A percentile compares a stretch with the other conserved stretches of the same genome.
These are phyloP conservation scores for Dothidotthia symphoricarpi DNA, from an alignment of 2,329 filamentous ascomycete genomes.

Conservation along the genomic window DNA sequence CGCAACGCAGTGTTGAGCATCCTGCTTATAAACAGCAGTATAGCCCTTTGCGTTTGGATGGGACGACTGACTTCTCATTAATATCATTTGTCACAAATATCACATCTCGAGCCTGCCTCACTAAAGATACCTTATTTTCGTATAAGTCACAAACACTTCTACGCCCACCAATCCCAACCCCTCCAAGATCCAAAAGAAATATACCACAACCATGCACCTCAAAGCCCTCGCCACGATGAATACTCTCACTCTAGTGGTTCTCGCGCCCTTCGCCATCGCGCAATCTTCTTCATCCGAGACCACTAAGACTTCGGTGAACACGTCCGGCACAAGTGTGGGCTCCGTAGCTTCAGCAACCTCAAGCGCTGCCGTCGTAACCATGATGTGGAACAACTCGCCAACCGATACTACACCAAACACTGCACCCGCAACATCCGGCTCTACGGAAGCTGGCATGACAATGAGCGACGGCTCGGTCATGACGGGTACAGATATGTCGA, in stretches of 20 bases:
- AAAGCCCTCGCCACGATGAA: conserved; percentile 5
- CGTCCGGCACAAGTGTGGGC: no score
- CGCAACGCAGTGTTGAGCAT: background rate
- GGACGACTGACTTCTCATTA: conserved; percentile 2
- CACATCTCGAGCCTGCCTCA: conserved; percentile 17
- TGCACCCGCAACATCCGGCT: conserved; percentile 16
- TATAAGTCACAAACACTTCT: no score
- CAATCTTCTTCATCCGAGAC: conserved; percentile 7
- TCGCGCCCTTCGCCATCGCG: conserved; percentile 8
- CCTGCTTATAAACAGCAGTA: conserved; percentile 2
- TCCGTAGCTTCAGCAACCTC: conserved; percentile 7
- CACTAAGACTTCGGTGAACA: conserved; percentile 6
- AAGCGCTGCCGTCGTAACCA: conserved; percentile 13
- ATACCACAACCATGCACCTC: conserved; percentile 6
- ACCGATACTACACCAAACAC: conserved; percentile 1
- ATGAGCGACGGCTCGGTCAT: conserved; percentile 20
- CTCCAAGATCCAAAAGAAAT: no score
- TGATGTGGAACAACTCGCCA: conserved; percentile 15
- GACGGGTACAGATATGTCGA: conserved; percentile 7
- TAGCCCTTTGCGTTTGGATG: conserved; percentile 1
- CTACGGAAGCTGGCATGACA: conserved; percentile 27
- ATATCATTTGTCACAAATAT: conserved; percentile 6
- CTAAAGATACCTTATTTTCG: no score
- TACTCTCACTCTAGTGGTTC: conserved; percentile 7
- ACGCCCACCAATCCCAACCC: no score